phyloP scores from a whole-genome alignment of 2,329 filamentous ascomycete species.

The Nannizziopsis barbatae region DNA sequence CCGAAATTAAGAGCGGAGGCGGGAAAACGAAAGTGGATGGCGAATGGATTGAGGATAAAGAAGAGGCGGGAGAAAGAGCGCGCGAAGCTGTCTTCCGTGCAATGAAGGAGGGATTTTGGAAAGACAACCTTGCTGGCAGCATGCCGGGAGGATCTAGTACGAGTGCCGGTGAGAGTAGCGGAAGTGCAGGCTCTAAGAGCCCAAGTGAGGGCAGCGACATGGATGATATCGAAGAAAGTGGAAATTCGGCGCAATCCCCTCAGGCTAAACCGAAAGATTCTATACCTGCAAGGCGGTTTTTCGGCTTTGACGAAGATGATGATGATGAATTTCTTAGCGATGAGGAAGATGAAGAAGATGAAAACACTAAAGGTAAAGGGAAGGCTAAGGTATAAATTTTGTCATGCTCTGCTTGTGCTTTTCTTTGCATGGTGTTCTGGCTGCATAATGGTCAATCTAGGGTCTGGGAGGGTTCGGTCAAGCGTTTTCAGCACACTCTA shows the following conservation, averaged over 20 bases:
- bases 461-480: background rate
- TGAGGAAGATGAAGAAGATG: slow-evolving; percentile 25
- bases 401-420: slow-evolving; percentile 10
- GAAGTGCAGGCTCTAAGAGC: slow-evolving; percentile 19
- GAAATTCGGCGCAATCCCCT: slow-evolving; percentile 21
- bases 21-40: slow-evolving; percentile 60
- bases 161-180: slow-evolving; percentile 29
- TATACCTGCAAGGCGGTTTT: slow-evolving; percentile 28
- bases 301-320: slow-evolving; percentile 39
- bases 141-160: slow-evolving; percentile 27
- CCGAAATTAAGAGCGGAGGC: slow-evolving; percentile 63
- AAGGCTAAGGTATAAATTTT: slow-evolving; percentile 25
- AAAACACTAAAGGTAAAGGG: slow-evolving; percentile 24
- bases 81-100: slow-evolving; percentile 64
- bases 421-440: slow-evolving; percentile 18
- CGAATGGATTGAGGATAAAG: slow-evolving; percentile 90
- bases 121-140: slow-evolving; percentile 33
- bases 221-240: slow-evolving; percentile 22
- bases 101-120: slow-evolving; percentile 49
- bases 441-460: slow-evolving; percentile 1
- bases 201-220: slow-evolving; percentile 31
- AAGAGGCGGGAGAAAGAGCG: slow-evolving; percentile 76
- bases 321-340: slow-evolving; percentile 34
- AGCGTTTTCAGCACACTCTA: background rate
- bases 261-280: slow-evolving; percentile 19